These are phyloP conservation scores for Salix brachista DNA, from an alignment of 345 rosid genomes.

Conservation along the genomic window DNA sequence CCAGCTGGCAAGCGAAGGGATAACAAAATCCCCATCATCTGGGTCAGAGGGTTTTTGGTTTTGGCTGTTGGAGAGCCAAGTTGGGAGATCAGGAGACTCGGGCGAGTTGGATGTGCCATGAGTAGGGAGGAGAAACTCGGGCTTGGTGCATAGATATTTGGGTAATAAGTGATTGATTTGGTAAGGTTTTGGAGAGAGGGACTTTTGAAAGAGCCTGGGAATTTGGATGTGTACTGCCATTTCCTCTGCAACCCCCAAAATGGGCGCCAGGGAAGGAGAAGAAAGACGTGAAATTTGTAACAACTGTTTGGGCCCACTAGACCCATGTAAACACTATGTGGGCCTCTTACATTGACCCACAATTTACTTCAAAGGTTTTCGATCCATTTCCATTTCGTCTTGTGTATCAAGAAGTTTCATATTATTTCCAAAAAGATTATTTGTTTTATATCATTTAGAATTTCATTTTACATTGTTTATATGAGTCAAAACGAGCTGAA, in stretches of 20 bases:
- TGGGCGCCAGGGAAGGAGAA: not conserved
- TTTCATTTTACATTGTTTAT: no score
- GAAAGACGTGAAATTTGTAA: not conserved
- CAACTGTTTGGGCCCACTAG: no score
- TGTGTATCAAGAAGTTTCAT: no score
- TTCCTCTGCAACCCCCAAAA: not conserved
- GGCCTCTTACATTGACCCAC: no score
- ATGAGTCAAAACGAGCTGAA: no score
- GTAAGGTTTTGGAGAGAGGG: not conserved
- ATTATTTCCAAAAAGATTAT: no score
- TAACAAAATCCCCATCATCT: slow-evolving; percentile 56
- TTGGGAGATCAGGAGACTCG: slow-evolving; percentile 66
- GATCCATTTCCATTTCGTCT: no score
- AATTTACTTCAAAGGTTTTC: no score
- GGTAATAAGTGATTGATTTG: not conserved
- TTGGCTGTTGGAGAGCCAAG: slow-evolving; percentile 47
- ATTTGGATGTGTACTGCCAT: not conserved
- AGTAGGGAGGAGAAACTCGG: slow-evolving; percentile 8
- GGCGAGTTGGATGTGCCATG: slow-evolving; percentile 19
- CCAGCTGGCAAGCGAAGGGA: slow-evolving; percentile 72
- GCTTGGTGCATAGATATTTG: slow-evolving; percentile 14
- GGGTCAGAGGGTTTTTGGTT: slow-evolving; percentile 21
- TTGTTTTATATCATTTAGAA: no score
- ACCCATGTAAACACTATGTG: no score
- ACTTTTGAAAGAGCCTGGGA: not conserved